These are phyloP conservation scores for Pleurotus citrinopileatus DNA, from an alignment of 768 basidiomycete species.

Conservation along the genomic window DNA sequence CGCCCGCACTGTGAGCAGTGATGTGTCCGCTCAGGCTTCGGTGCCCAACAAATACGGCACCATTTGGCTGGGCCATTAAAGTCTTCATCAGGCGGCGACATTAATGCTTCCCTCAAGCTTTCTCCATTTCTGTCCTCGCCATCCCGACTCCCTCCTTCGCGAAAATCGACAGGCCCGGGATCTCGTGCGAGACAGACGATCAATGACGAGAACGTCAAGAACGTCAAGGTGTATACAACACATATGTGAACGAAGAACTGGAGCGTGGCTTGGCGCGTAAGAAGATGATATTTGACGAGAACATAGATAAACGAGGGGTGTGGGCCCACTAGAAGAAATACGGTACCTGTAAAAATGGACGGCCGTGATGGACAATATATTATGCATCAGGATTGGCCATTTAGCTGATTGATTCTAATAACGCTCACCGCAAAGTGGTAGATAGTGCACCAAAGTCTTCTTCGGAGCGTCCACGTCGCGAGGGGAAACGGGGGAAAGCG, in stretches of 20 bases:
- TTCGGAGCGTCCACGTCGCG: constrained; percentile 26
- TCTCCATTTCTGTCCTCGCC: constrained; percentile 40
- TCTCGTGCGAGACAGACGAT: constrained; percentile 71
- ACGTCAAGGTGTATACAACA: constrained; percentile 62
- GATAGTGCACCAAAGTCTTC: constrained; percentile 55
- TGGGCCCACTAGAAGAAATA: constrained; percentile 62
- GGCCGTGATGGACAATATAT: neutral
- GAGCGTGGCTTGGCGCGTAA: constrained; percentile 43
- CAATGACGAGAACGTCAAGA: constrained; percentile 70
- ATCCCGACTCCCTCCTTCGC: constrained; percentile 23
- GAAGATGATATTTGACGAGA: constrained; percentile 65
- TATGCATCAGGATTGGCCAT: neutral
- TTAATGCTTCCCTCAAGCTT: constrained; percentile 57
- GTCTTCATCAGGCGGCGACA: constrained; percentile 44
- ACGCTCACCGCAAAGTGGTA: constrained; percentile 53
- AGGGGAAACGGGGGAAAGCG: constrained; percentile 18
- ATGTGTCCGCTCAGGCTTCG: constrained; percentile 78
- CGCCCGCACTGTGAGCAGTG: constrained; percentile 75
- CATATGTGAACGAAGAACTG: constrained; percentile 53
- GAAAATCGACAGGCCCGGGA: constrained; percentile 58
- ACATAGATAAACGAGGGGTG: constrained; percentile 73
- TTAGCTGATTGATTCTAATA: neutral
- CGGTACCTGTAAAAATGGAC: constrained; percentile 26
- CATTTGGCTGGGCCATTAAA: constrained; percentile 56
- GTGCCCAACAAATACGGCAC: constrained; percentile 78